Percentiles rank a stretch among this genome's conserved stretches.
phyloP scores from a whole-genome alignment of 192 early-diverging fungal genomes.

The Entomortierella parvispora region DNA sequence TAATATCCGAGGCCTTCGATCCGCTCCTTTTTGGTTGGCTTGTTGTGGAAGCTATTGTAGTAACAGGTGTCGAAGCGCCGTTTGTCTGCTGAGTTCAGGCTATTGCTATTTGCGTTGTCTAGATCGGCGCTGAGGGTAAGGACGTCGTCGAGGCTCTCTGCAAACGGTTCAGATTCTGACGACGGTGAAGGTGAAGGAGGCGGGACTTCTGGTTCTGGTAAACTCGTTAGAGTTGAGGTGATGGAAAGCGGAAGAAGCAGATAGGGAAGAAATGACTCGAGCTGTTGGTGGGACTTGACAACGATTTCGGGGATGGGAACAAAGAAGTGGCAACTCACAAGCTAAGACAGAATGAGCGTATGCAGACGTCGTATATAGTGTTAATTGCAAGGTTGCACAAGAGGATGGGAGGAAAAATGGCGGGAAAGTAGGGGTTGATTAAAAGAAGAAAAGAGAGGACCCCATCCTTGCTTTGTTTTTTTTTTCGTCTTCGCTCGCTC shows the following conservation, averaged over 20 bases:
- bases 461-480: neutral
- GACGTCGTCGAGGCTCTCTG: neutral
- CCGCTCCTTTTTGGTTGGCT: too few species aligned
- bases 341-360: neutral
- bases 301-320: slow-evolving; percentile 14
- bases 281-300: slow-evolving; percentile 25
- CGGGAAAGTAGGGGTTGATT: too few species aligned
- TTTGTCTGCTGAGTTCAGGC: too few species aligned
- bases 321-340: slow-evolving; percentile 17
- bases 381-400: neutral
- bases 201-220: neutral
- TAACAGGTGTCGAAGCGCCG: too few species aligned
- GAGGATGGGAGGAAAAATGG: too few species aligned
- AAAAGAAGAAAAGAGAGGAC: neutral
- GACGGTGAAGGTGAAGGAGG: neutral
- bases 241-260: slow-evolving; percentile 8
- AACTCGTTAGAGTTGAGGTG: slow-evolving; percentile 4
- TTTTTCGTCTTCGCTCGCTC: neutral
- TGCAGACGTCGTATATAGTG: neutral
- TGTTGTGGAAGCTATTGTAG: too few species aligned
- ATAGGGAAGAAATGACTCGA: slow-evolving; percentile 25
- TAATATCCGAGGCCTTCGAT: too few species aligned
- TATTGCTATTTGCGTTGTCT: too few species aligned
- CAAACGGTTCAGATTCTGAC: neutral
- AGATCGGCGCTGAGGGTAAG: too few species aligned